Percentiles rank a stretch among this genome's conserved stretches.
Conservation (phyloP, 31 red algal genomes). For the Asparagopsis taxiformis region DNA sequence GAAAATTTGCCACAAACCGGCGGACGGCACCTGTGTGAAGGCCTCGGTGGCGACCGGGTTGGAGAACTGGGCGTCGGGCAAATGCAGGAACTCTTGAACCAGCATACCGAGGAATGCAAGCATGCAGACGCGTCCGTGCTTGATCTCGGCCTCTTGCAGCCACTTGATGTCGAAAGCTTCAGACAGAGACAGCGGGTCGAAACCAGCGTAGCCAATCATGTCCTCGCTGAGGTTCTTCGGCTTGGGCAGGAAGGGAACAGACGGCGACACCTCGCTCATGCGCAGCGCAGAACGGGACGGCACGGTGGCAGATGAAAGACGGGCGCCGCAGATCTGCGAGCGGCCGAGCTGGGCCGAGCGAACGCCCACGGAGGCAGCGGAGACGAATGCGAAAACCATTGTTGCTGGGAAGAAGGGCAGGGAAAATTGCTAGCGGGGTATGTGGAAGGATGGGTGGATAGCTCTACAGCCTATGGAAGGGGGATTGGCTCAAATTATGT, state of each 20-base stretch:
- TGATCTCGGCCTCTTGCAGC: conserved; percentile 86
- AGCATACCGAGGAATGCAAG: conserved; percentile 85
- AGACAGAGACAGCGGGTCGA: conserved; percentile 87
- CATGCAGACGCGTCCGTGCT: conserved; percentile 90
- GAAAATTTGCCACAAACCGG: conserved; percentile 87
- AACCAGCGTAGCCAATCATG: conserved; percentile 74
- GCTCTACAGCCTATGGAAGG: conserved; percentile 1
- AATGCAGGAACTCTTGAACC: conserved; percentile 85
- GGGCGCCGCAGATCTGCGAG: conserved; percentile 44
- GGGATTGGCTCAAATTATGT: no score
- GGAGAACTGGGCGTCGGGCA: conserved; percentile 50
- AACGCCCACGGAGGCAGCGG: conserved; percentile 17
- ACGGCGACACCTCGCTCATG: conserved; percentile 42
- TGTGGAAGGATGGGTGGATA: neutral
- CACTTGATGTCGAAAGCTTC: conserved; percentile 75
- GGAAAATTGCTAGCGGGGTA: neutral
- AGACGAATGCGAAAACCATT: conserved; percentile 54
- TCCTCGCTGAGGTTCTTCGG: conserved; percentile 71
- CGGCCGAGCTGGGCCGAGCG: conserved; percentile 8
- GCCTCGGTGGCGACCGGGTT: conserved; percentile 85
- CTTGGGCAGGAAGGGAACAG: conserved; percentile 88
- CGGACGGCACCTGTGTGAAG: conserved; percentile 72
- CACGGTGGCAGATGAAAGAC: conserved; percentile 21
- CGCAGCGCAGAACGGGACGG: conserved; percentile 12
- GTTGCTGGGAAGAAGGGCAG: no score